phyloP scores from a whole-genome alignment of 192 early-diverging fungal genomes.

The Coemansia sp. region DNA sequence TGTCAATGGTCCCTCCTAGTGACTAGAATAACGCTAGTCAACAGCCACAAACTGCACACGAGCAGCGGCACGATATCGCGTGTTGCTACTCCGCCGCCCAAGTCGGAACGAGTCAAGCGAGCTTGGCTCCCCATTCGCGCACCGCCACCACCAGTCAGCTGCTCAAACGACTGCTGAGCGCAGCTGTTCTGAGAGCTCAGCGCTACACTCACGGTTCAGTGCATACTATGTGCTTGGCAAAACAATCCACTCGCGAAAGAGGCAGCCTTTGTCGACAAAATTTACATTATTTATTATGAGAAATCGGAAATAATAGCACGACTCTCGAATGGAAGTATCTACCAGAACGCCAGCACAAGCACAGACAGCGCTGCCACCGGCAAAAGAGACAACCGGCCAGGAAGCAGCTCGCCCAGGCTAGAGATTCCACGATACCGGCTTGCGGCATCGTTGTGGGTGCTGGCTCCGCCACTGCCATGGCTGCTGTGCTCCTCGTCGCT shows the following conservation, averaged over 20 bases:
- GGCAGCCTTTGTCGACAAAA: neutral
- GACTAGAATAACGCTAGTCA: neutral
- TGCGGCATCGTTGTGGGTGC: neutral
- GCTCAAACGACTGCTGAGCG: neutral
- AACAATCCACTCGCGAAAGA: neutral
- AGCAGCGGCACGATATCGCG: neutral
- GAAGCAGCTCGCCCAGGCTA: neutral
- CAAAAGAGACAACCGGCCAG: constrained; percentile 4
- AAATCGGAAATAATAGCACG: too few relatives aligned
- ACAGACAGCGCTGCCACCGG: too few relatives aligned
- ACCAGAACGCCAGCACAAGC: neutral
- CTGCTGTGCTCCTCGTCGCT: neutral
- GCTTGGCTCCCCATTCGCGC: neutral
- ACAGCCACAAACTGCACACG: neutral
- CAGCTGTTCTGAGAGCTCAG: neutral
- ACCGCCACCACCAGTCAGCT: neutral
- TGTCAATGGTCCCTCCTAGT: neutral
- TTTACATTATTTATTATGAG: neutral
- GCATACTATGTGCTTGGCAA: neutral
- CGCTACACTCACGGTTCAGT: neutral
- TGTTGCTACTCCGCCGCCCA: neutral
- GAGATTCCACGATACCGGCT: neutral
- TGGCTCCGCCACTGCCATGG: neutral
- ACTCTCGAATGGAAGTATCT: neutral
- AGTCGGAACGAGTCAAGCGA: neutral